Percentiles rank a stretch among this genome's conserved stretches.
Evolutionary conservation across 768 basidiomycete genomes (phyloP).

Genomic region (Gloeopeniophorella convolvens): DNA sequence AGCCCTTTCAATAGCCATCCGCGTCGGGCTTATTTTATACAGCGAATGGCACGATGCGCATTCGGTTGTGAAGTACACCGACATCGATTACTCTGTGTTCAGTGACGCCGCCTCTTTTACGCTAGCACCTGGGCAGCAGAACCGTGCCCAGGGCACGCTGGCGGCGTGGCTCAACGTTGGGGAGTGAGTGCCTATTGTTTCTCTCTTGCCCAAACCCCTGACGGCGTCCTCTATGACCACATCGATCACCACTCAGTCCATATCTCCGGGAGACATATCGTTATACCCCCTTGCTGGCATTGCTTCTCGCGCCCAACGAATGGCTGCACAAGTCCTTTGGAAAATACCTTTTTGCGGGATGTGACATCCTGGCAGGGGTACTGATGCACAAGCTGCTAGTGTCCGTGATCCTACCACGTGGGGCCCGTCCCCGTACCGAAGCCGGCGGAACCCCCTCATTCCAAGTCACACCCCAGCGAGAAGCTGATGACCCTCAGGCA

Average conservation of each 20-base stretch:
- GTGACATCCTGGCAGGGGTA: constrained; percentile 74
- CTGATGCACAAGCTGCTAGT: constrained; percentile 62
- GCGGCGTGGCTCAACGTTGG: constrained; percentile 45
- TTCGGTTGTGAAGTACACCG: constrained; percentile 91
- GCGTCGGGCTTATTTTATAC: constrained; percentile 69
- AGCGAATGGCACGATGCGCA: constrained; percentile 86
- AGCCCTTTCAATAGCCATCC: constrained; percentile 47
- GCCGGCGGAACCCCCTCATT: neutral
- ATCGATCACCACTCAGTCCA: constrained; percentile 47
- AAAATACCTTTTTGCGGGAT: constrained; percentile 80
- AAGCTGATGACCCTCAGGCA: neutral
- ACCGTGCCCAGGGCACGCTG: constrained; percentile 58
- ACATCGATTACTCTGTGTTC: constrained; percentile 95
- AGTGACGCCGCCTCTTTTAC: constrained; percentile 81
- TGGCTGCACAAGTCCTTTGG: constrained; percentile 83
- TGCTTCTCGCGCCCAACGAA: constrained; percentile 74
- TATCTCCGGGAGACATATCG: constrained; percentile 91
- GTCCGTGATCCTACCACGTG: constrained; percentile 39
- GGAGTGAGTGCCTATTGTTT: constrained; percentile 51
- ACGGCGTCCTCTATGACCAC: neutral
- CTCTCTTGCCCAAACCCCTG: neutral
- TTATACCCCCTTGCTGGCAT: constrained; percentile 89
- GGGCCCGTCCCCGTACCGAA: neutral
- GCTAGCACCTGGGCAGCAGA: constrained; percentile 39
- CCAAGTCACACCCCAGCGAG: neutral